A percentile compares a stretch with the other conserved stretches of the same genome.
Evolutionary conservation across 257 asterid genomes (phyloP).

Genomic region (Forsythia suspensa): DNA sequence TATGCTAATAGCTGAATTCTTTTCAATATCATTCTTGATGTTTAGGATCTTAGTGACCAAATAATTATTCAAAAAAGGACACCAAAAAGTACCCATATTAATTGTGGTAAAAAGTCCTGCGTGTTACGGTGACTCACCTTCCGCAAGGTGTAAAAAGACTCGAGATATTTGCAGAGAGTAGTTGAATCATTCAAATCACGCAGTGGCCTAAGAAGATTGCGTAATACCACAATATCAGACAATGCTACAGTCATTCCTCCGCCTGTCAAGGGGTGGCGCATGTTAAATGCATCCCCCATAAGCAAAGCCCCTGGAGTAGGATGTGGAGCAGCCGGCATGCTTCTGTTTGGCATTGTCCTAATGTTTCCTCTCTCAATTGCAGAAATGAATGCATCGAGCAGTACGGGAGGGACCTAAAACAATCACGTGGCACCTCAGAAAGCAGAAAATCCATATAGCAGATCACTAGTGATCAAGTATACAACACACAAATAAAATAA

Average conservation of each 20-base stretch:
- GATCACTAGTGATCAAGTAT: not conserved
- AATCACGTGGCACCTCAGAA: not conserved
- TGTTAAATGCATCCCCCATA: constrained; percentile 72
- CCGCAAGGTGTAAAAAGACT: constrained; percentile 60
- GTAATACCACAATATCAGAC: constrained; percentile 61
- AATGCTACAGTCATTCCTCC: constrained; percentile 77
- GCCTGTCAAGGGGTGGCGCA: constrained; percentile 74
- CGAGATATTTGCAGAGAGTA: constrained; percentile 50
- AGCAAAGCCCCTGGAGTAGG: constrained; percentile 68
- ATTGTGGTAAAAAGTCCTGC: not conserved
- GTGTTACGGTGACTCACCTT: constrained; percentile 36
- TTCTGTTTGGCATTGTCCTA: constrained; percentile 65
- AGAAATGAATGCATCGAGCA: constrained; percentile 46
- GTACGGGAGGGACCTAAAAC: constrained; percentile 49
- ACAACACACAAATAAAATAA: not conserved
- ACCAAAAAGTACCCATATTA: not conserved
- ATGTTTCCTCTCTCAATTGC: constrained; percentile 58
- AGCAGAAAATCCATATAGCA: not conserved
- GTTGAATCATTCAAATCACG: constrained; percentile 43
- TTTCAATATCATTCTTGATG: not conserved
- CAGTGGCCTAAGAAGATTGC: constrained; percentile 58
- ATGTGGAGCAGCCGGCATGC: constrained; percentile 70
- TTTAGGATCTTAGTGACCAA: not conserved
- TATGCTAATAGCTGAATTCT: not conserved
- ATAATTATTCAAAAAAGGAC: not conserved